Evolutionary conservation across 1,284 basidiomycete species (phyloP).

Genomic region (Puccinia coronata): DNA sequence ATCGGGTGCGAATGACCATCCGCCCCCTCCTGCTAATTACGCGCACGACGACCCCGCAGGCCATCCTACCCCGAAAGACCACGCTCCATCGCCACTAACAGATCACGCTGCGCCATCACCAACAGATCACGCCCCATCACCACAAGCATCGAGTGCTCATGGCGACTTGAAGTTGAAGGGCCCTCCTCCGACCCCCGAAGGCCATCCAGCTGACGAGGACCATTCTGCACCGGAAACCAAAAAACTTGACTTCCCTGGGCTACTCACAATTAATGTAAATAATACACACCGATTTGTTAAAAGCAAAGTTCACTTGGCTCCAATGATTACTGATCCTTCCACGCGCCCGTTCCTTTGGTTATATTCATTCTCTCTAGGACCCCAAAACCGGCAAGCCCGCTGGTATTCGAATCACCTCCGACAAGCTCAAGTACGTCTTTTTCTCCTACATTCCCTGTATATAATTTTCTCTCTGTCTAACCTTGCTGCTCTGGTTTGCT

Average conservation of each 20-base stretch:
- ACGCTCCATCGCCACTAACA: too few species aligned
- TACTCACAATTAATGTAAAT: background rate
- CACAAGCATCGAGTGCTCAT: background rate
- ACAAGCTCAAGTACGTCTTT: constrained; percentile 2
- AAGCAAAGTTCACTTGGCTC: background rate
- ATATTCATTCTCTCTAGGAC: background rate
- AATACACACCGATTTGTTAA: too few species aligned
- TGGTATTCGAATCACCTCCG: background rate
- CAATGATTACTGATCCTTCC: background rate
- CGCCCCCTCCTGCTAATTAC: background rate
- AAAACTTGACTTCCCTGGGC: background rate
- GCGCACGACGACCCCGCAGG: background rate
- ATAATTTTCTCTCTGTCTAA: background rate
- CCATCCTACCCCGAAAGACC: background rate
- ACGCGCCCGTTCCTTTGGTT: background rate
- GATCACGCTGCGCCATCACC: too few species aligned
- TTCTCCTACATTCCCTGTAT: background rate
- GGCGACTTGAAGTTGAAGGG: background rate
- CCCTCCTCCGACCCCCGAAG: background rate
- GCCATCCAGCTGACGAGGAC: constrained; percentile 1
- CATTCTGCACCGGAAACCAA: background rate
- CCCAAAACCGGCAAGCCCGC: background rate
- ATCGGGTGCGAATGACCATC: background rate
- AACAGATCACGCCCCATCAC: background rate
- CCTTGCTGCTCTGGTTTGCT: background rate